These are phyloP conservation scores for Allium cepa DNA, from an alignment of 106 monocot species.

Conservation along the genomic window DNA sequence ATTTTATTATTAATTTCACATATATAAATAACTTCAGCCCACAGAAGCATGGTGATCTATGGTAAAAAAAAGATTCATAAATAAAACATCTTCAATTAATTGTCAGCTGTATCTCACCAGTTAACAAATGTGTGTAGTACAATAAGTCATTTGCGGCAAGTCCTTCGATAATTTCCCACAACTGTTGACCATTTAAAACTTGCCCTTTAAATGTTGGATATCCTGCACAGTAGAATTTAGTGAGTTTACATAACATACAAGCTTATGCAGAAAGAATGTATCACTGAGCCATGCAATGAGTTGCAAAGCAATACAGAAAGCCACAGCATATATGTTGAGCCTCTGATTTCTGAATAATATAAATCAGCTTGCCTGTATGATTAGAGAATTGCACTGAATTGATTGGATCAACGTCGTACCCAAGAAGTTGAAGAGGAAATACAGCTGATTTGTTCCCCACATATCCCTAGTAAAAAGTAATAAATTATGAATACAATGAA, in stretches of 20 bases:
- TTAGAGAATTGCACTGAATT: slow-evolving; percentile 99
- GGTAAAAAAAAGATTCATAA: too few relatives aligned
- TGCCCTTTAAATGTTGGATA: slow-evolving; percentile 97
- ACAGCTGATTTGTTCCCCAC: slow-evolving; percentile 99
- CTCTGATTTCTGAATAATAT: slow-evolving; percentile 38
- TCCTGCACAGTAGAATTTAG: slow-evolving; percentile 37
- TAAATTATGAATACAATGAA: not conserved
- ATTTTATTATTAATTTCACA: too few relatives aligned
- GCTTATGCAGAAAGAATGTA: not conserved
- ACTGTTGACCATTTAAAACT: slow-evolving; percentile 77
- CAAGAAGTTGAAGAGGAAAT: slow-evolving; percentile 98
- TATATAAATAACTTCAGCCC: too few relatives aligned
- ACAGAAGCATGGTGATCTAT: too few relatives aligned
- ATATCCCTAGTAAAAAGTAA: slow-evolving; percentile 54
- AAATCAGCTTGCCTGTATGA: slow-evolving; percentile 93
- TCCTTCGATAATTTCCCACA: slow-evolving; percentile 96
- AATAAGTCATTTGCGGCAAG: slow-evolving; percentile 81
- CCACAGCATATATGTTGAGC: slow-evolving; percentile 31
- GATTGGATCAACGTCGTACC: slow-evolving; percentile 98
- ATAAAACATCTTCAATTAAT: too few relatives aligned
- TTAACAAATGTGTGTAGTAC: slow-evolving; percentile 93
- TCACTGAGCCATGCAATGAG: slow-evolving; percentile 6
- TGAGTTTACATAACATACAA: slow-evolving; percentile 8
- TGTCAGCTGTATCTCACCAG: slow-evolving; percentile 33
- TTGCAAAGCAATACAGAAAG: slow-evolving; percentile 27